Evolutionary conservation across 1,139 yeast genomes (phyloP), one percentile per base, ranked within the genome.

Genomic region (Kluyveromyces sp.): DNA sequence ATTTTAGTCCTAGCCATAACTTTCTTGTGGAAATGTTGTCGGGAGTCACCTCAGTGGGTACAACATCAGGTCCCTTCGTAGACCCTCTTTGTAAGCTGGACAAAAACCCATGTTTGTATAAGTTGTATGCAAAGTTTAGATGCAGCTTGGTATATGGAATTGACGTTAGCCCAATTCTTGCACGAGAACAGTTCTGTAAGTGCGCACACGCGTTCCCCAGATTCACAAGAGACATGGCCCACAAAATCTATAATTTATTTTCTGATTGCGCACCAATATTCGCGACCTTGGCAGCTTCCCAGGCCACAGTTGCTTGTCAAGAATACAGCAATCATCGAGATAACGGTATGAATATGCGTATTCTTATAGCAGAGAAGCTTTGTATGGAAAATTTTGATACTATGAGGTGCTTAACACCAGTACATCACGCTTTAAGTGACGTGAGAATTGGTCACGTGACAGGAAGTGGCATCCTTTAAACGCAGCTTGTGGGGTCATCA

Each of bases 1-100:
- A 92, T 61, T 92, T 92, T 60, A 92, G 70, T 1, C 89, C 94
- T 17, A 92, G 66, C 99, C 98, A 92, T 47, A 92, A 73, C 55
- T 95, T 75, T 58, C 98, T 78, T 1, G 94, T 77, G 15, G 95
- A 68, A 37, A 92, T 78, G 60, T 92, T 89, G 61, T 86, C 95
- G 35, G 83, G 88, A 0, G 97, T 88, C 25, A 85, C 87, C 32
- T 88, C 95, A 0, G 78, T 79, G 15, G 85, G 83, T 30, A 57
- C 58, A 34, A 67, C 52, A 63, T 94, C 97, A 15, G 98, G 98
- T 1, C 96, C 96, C n/a, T 74, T 64, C 3, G 78, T 70, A n/a
- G 94, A 83, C 3, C 98, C 99, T 55, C 86, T 76, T 61, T 85
- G 94, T 43, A 94, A 75, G 8, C 88, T 77, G 2, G 88, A 76